Conservation (phyloP, 805 yeast species). For the Alloascoidea hylecoeti region DNA sequence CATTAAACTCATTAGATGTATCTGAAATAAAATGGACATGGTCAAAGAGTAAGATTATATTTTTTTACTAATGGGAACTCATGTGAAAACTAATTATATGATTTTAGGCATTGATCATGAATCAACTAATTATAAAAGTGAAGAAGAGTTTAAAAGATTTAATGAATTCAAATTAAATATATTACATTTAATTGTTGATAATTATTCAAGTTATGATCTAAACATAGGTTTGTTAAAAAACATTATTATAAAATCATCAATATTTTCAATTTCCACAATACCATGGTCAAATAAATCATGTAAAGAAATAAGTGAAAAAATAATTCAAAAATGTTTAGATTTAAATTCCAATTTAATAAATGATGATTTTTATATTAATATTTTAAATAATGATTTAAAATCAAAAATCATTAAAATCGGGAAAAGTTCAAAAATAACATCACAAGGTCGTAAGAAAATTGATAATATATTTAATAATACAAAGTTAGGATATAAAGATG, state of each 20-base stretch:
- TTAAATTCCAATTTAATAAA: not conserved
- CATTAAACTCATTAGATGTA: no score
- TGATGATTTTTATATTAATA: not conserved
- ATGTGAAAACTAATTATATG: no score
- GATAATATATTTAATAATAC: not conserved
- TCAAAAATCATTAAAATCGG: not conserved
- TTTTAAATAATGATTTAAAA: not conserved
- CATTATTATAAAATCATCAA: not conserved
- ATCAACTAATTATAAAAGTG: no score
- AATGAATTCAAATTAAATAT: no score
- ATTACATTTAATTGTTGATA: no score
- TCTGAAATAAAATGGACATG: no score
- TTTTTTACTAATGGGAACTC: no score
- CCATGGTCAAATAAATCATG: not conserved
- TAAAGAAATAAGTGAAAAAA: not conserved
- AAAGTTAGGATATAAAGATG: not conserved
- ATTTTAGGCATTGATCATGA: no score
- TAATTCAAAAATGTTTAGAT: not conserved
- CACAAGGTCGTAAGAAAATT: not conserved
- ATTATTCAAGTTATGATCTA: no score
- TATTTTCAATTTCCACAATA: not conserved
- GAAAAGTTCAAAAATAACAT: not conserved
- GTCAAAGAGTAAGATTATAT: no score
- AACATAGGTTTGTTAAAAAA: no score
- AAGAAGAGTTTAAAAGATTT: no score